phyloP scores from a whole-genome alignment of 768 basidiomycete genomes.

The Cyclocybe cylindracea region DNA sequence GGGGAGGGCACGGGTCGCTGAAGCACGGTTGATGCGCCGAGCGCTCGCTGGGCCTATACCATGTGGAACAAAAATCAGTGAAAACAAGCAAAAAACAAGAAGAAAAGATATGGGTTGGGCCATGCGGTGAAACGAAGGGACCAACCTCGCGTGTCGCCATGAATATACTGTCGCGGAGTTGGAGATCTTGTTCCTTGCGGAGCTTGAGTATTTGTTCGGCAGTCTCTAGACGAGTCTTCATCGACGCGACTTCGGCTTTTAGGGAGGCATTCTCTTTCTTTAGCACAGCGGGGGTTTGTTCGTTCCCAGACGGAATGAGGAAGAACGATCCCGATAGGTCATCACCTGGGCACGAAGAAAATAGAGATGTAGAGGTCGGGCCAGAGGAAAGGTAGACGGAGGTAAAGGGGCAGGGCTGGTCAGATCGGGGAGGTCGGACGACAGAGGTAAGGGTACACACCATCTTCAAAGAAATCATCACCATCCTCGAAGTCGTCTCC shows the following conservation, averaged over 20 bases:
- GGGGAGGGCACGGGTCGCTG: constrained; percentile 42
- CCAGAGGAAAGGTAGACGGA: neutral
- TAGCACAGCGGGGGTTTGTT: constrained; percentile 47
- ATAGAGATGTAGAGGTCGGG: neutral
- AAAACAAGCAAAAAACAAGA: too few species aligned
- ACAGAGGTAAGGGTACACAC: constrained; percentile 34
- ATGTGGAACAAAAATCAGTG: neutral
- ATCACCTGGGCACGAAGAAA: constrained; percentile 39
- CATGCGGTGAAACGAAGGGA: neutral
- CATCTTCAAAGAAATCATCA: constrained; percentile 60
- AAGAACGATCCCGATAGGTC: constrained; percentile 83
- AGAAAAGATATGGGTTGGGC: too few species aligned
- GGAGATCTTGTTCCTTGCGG: constrained; percentile 77
- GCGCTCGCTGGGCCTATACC: constrained; percentile 73
- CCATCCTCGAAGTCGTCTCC: constrained; percentile 59
- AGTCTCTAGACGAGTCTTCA: constrained; percentile 58
- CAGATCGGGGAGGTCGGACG: neutral
- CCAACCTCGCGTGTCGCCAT: constrained; percentile 64
- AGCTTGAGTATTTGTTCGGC: constrained; percentile 66
- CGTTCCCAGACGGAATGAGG: constrained; percentile 65
- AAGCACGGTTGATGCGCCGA: constrained; percentile 66
- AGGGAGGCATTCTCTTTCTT: constrained; percentile 70
- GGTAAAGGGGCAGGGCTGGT: neutral
- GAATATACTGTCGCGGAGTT: constrained; percentile 79
- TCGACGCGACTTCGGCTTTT: constrained; percentile 57